phyloP scores from a whole-genome alignment of 2,329 filamentous ascomycete species.

The Aspergillus chevalieri region DNA sequence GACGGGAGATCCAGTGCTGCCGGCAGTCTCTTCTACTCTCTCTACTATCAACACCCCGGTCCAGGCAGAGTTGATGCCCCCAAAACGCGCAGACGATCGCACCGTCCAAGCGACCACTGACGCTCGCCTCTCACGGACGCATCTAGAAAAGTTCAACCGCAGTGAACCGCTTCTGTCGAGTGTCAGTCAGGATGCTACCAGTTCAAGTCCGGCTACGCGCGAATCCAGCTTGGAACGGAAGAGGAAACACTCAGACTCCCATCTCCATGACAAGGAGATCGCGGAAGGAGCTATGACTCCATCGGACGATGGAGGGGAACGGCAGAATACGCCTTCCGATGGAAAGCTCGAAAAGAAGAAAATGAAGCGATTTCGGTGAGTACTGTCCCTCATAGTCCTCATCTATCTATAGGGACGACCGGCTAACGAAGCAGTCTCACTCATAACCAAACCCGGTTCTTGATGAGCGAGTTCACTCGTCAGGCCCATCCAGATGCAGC shows the following conservation, averaged over 20 bases:
- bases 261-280: constrained; percentile 14
- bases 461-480: constrained; percentile 95
- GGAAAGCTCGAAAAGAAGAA: constrained; percentile 33
- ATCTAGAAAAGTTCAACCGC: constrained; percentile 20
- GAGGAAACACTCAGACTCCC: constrained; percentile 5
- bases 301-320: constrained; percentile 27
- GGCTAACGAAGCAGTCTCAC: constrained; percentile 58
- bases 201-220: constrained; percentile 8
- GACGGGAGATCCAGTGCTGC: constrained; percentile 16
- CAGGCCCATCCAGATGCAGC: constrained; percentile 91
- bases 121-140: constrained; percentile 16
- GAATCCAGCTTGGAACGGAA: constrained; percentile 8
- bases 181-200: constrained; percentile 8
- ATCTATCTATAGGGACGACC: background rate
- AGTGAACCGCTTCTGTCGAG: constrained; percentile 13
- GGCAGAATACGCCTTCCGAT: constrained; percentile 21
- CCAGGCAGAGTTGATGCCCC: constrained; percentile 12
- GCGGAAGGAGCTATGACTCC: constrained; percentile 16
- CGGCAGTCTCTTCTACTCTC: constrained; percentile 14
- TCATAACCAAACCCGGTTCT: constrained; percentile 91
- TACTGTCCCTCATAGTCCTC: background rate
- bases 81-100: constrained; percentile 10
- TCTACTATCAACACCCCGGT: background rate
- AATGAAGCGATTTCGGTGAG: constrained; percentile 39
- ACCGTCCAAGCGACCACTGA: constrained; percentile 12